Conservation (phyloP, 1,139 yeast species). For the Suhomyces yuchorum region DNA sequence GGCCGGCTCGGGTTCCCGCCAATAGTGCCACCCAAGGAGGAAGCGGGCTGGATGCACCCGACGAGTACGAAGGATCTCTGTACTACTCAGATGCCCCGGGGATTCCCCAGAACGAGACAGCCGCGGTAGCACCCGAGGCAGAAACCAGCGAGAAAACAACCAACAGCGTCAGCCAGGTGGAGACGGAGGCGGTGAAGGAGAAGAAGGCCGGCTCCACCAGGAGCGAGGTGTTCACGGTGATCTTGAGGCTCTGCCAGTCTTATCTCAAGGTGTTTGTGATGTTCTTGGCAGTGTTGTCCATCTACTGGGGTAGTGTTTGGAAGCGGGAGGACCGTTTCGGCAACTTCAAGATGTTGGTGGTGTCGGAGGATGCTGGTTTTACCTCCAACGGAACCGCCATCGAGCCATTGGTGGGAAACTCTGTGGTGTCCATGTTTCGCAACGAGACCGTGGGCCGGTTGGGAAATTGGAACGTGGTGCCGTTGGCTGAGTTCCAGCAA, state of each 20-base stretch:
- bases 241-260: slow-evolving; percentile 11
- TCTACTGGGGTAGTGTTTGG: slow-evolving; percentile 65
- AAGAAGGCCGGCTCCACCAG: background rate
- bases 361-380: slow-evolving; percentile 43
- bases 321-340: slow-evolving; percentile 37
- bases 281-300: slow-evolving; percentile 41
- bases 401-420: slow-evolving; percentile 34
- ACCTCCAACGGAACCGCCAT: slow-evolving; percentile 23
- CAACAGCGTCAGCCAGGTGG: background rate
- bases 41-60: background rate
- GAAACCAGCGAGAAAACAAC: background rate
- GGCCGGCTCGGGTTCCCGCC: background rate
- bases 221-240: background rate
- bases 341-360: slow-evolving; percentile 49
- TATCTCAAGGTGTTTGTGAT: slow-evolving; percentile 22
- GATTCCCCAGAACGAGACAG: background rate
- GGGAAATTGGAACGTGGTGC: slow-evolving; percentile 46
- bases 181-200: background rate
- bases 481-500: slow-evolving; percentile 29
- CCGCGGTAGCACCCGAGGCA: background rate
- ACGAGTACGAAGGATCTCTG: background rate
- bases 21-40: background rate
- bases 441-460: slow-evolving; percentile 16
- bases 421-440: slow-evolving; percentile 29
- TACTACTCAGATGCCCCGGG: background rate